Conservation (phyloP, 192 early-diverging fungal species). For the Coemansia asiatica region DNA sequence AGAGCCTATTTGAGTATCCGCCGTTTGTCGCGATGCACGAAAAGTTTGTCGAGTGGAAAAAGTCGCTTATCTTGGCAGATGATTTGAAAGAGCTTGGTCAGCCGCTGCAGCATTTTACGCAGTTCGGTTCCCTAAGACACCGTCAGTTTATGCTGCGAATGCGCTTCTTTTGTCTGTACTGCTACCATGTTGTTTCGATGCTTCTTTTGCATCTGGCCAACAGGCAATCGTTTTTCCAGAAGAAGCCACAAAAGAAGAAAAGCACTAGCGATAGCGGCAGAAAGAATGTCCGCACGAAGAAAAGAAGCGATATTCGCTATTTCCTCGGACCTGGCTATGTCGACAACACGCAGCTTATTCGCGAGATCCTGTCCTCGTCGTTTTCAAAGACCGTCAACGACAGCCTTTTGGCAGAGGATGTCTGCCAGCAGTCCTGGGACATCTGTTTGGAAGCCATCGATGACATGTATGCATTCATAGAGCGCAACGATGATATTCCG, state of each 20-base stretch:
- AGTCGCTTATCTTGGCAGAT: slow-evolving; percentile 14
- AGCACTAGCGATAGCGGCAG: no score
- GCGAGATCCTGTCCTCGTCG: slow-evolving; percentile 27
- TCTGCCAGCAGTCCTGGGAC: slow-evolving; percentile 37
- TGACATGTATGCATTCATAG: slow-evolving; percentile 19
- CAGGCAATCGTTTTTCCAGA: slow-evolving; percentile 36
- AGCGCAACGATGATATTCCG: slow-evolving; percentile 35
- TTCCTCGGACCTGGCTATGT: slow-evolving; percentile 1
- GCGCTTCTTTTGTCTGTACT: slow-evolving; percentile 38
- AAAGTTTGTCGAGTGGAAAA: slow-evolving; percentile 17
- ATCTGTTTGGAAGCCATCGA: slow-evolving; percentile 32
- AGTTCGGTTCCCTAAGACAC: slow-evolving; percentile 32
- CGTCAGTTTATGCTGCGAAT: slow-evolving; percentile 29
- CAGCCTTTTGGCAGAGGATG: slow-evolving; percentile 40
- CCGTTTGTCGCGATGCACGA: slow-evolving; percentile 28
- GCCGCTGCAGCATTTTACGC: slow-evolving; percentile 6
- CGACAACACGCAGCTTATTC: slow-evolving; percentile 27
- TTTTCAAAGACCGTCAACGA: slow-evolving; percentile 31
- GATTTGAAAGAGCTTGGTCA: slow-evolving; percentile 5
- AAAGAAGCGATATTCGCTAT: neutral
- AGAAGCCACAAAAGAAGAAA: neutral
- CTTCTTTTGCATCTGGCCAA: slow-evolving; percentile 35
- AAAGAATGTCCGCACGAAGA: no score
- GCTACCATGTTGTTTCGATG: slow-evolving; percentile 22
- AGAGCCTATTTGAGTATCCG: slow-evolving; percentile 28